Evolutionary conservation across 306 rosid species (phyloP), one percentile per base, ranked within the genome.

Genomic region (Gleditsia sinensis): DNA sequence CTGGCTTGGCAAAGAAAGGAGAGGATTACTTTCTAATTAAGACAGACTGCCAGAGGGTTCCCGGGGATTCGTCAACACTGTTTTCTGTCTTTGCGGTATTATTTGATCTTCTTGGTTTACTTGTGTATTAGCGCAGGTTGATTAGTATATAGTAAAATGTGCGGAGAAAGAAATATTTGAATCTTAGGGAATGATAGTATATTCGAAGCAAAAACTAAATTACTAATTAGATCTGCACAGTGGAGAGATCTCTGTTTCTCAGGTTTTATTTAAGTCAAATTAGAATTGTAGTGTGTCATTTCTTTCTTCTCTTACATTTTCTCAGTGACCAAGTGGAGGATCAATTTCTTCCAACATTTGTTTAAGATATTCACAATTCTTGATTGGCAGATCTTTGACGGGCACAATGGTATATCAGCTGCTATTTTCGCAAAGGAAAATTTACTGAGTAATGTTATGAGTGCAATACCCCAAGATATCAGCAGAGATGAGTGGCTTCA

Each of bases 1-100:
- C 99, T 74, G 99, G 93, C 72, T 86, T 95, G 95, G 98, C 98
- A 19, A 95, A 87, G 88, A 95, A 95, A 78, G 99, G 99, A 72
- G 99, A 95, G 84, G 98, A 95, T 82, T 95, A 87, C 83, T 95
- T 87, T 86, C 80, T 95, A 55, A 88, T 95, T 71, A 95, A 88
- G 80, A 86, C 80, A 0, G 98, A 95, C 66, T 92, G 89, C 87
- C 86, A 82, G 43, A 83, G 97, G 77, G 78, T 88, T 84, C 93
- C 87, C 9, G 95, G 90, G 25, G 86, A 92, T 82, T 81, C 86
- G 0, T 86, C 95, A 6, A 90, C 99, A 2, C 68, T 83, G 37
- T 95, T 95, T 85, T 92, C 97, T 16, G 98, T 90, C 51, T 92
- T 90, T 48, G 99, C 98, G 96, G 99, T 95, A 92, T 71, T 74